A percentile compares a stretch with the other conserved stretches of the same genome.
Conservation (phyloP, 1,284 basidiomycete species). For the Boletus calvinii region DNA sequence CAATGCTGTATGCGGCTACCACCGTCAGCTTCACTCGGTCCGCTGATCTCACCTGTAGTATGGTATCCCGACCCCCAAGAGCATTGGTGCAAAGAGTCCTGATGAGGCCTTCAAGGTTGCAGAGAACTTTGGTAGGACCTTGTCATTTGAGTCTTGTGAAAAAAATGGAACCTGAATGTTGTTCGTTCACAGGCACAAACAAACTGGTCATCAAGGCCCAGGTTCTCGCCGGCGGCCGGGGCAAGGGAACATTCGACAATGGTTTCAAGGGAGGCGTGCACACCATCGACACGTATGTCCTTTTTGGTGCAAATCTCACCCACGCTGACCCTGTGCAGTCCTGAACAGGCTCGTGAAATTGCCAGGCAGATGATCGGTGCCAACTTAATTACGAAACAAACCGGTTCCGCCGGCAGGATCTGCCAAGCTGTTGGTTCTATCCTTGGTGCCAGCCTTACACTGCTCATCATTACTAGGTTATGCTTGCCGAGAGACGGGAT, state of each 20-base stretch:
- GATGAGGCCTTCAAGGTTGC: slow-evolving; percentile 91
- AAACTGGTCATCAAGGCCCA: slow-evolving; percentile 96
- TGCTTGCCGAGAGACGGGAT: slow-evolving; percentile 95
- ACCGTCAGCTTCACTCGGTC: neutral
- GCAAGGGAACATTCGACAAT: slow-evolving; percentile 96
- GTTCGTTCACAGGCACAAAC: slow-evolving; percentile 49
- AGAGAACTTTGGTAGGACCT: slow-evolving; percentile 73
- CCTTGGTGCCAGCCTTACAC: slow-evolving; percentile 11
- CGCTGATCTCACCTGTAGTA: slow-evolving; percentile 55
- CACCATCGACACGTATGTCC: slow-evolving; percentile 79
- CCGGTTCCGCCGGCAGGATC: slow-evolving; percentile 86
- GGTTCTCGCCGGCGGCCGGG: slow-evolving; percentile 97
- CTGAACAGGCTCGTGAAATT: slow-evolving; percentile 85
- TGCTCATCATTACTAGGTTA: slow-evolving; percentile 60
- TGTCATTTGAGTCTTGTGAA: neutral
- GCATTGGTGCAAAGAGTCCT: slow-evolving; percentile 83
- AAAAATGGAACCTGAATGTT: neutral
- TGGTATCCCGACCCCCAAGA: slow-evolving; percentile 94
- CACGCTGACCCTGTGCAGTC: slow-evolving; percentile 46
- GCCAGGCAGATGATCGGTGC: slow-evolving; percentile 94
- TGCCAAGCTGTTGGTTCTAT: slow-evolving; percentile 83
- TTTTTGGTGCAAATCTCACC: neutral
- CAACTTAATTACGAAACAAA: slow-evolving; percentile 99
- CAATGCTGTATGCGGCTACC: slow-evolving; percentile 69
- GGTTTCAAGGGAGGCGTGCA: slow-evolving; percentile 98